Evolutionary conservation across 140 eudicot genomes (phyloP), one percentile per base, ranked within the genome.

Genomic region (Senecio squalidus): DNA sequence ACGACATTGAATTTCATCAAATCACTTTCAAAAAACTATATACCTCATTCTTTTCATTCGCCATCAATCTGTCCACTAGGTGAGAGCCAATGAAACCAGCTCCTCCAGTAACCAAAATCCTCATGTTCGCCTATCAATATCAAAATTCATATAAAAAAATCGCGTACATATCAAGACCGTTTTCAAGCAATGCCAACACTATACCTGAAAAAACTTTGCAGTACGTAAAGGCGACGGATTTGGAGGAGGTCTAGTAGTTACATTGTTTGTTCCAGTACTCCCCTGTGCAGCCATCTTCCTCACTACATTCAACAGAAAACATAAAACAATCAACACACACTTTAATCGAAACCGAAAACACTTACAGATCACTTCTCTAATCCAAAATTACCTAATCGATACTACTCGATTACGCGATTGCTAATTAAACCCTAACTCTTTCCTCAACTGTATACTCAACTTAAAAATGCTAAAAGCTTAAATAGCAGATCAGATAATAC

Each of bases 71-170:
- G 69, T 89, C 97, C 30, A 89, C 97, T 20, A 89, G 66, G 69
- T 89, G 97, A 71, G 97, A 89, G 47, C 97, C 97, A 41, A 89
- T 89, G 60, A 89, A 89, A 67, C 97, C 97, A 72, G 97, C 97
- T 73, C 97, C 97, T 58, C 97, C 97, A 18, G 95, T 89, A 33
- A 89, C 83, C 73, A 89, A 63, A 50, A 89, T 89, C 72, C 97
- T 82, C 97, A 89, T 62, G 76, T 55, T 71, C n/a, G 29, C 41
- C 34, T 49, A 60, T 24, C 59, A 40, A 44, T 71, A 63, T 63
- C 61, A 58, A 58, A 69, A n/a, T n/a, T n/a, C n/a, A n/a, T n/a
- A n/a, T n/a, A n/a, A n/a, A n/a, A n/a, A n/a, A n/a, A n/a, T n/a
- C n/a, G n/a, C n/a, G n/a, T n/a, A n/a, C n/a, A n/a, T n/a, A n/a